These are phyloP conservation scores for Haemoproteus tartakovskyi DNA, from an alignment of 169 alveolate species.

Conservation along the genomic window DNA sequence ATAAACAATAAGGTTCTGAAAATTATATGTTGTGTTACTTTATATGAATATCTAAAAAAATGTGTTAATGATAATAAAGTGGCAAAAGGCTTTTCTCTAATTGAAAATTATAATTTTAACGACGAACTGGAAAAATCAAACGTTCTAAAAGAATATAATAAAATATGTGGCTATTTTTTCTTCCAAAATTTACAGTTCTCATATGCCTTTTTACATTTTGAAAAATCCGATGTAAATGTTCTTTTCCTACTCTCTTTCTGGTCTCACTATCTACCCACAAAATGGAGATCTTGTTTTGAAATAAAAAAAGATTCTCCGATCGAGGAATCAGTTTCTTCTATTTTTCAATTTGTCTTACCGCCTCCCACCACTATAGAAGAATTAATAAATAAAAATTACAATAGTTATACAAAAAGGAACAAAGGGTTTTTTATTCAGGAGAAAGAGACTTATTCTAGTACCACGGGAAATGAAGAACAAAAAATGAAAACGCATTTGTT, in stretches of 20 bases:
- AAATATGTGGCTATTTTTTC: slow-evolving; percentile 34
- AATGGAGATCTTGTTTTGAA: no score
- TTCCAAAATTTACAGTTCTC: slow-evolving; percentile 11
- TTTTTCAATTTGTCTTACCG: no score
- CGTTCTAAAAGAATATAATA: slow-evolving; percentile 11
- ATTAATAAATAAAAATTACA: background rate
- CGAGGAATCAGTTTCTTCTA: no score
- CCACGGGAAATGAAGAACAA: background rate
- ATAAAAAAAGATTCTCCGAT: no score
- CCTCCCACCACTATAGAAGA: slow-evolving; percentile 3
- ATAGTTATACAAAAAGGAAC: background rate
- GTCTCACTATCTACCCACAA: slow-evolving; percentile 6
- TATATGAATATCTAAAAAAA: slow-evolving; percentile 14
- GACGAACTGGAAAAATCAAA: slow-evolving; percentile 2
- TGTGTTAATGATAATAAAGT: slow-evolving; percentile 17
- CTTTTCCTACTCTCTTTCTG: slow-evolving; percentile 24
- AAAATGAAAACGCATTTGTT: background rate
- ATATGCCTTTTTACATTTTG: slow-evolving; percentile 9
- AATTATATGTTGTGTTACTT: slow-evolving; percentile 10
- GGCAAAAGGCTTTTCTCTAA: slow-evolving; percentile 28
- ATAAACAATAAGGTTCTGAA: slow-evolving; percentile 4
- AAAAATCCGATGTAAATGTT: slow-evolving; percentile 3
- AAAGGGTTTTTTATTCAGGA: background rate
- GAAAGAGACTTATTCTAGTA: background rate
- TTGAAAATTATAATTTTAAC: slow-evolving; percentile 14